These are phyloP conservation scores for Beauveria scarabaeidicola DNA, from an alignment of 2,329 filamentous ascomycete genomes.

Conservation along the genomic window DNA sequence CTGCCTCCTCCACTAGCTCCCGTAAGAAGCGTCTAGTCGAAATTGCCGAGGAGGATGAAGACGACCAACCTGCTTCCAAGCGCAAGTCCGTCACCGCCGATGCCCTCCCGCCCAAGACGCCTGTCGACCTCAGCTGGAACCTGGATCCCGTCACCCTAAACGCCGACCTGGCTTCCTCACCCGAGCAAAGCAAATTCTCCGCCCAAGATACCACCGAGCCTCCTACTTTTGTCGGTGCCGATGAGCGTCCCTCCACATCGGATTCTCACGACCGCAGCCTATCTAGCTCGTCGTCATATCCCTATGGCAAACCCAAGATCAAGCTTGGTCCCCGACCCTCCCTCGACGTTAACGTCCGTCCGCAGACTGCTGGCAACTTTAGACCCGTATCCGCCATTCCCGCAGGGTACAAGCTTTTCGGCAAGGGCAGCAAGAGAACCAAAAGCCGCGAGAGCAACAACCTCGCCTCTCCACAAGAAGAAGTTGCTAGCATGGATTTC, in stretches of 20 bases:
- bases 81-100: constrained; percentile 48
- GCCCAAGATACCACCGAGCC: constrained; percentile 38
- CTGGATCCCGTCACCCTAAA: constrained; percentile 39
- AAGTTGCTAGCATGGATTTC: constrained; percentile 27
- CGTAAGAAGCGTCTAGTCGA: constrained; percentile 72
- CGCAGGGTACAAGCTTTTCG: constrained; percentile 65
- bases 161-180: constrained; percentile 41
- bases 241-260: constrained; percentile 35
- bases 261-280: constrained; percentile 32
- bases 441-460: constrained; percentile 20
- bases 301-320: constrained; percentile 64
- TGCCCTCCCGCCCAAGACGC: constrained; percentile 23
- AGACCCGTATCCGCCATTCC: constrained; percentile 73
- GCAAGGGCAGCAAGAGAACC: constrained; percentile 45
- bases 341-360: constrained; percentile 51
- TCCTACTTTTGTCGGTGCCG: constrained; percentile 41
- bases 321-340: constrained; percentile 85
- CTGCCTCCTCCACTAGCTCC: constrained; percentile 76
- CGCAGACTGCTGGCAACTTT: constrained; percentile 53
- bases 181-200: constrained; percentile 41
- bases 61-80: constrained; percentile 53
- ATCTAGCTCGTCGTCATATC: constrained; percentile 40
- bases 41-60: constrained; percentile 88
- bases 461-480: constrained; percentile 27
- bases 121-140: constrained; percentile 17